Conservation (phyloP, 257 asterid species). For the Capsicum baccatum region DNA sequence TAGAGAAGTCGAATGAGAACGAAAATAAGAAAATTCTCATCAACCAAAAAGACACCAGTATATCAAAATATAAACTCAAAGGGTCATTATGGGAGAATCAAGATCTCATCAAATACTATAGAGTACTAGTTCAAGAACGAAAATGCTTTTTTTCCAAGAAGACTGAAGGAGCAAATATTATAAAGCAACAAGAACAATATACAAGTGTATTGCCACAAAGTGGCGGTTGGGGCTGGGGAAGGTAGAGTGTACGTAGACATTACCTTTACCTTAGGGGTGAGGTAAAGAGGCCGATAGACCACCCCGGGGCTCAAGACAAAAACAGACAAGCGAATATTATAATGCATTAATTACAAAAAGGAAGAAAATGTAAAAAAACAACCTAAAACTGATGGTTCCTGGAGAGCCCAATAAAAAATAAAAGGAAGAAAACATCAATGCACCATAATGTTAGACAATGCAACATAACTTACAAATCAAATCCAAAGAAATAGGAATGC, state of each 20-base stretch:
- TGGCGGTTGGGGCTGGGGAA: too few relatives aligned
- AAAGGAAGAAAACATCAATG: not conserved
- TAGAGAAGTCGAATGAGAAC: not conserved
- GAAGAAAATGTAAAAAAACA: not conserved
- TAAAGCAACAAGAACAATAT: not conserved
- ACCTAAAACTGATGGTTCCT: not conserved
- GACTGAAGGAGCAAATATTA: not conserved
- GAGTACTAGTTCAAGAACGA: not conserved
- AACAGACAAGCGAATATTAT: not conserved
- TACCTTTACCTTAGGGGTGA: too few relatives aligned
- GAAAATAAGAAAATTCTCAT: not conserved
- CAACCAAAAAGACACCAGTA: not conserved
- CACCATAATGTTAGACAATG: not conserved
- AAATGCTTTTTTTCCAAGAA: not conserved
- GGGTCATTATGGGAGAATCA: not conserved
- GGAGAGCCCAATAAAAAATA: not conserved
- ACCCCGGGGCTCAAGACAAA: too few relatives aligned
- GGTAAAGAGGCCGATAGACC: too few relatives aligned
- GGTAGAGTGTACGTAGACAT: too few relatives aligned
- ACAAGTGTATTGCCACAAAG: too few relatives aligned
- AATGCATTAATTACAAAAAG: constrained; percentile 6
- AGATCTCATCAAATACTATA: not conserved
- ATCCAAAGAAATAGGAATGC: not conserved
- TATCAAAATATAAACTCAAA: constrained; percentile 10
- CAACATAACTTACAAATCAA: not conserved